phyloP scores from a whole-genome alignment of 164 flowering plant genomes.

The Liriodendron chinense region DNA sequence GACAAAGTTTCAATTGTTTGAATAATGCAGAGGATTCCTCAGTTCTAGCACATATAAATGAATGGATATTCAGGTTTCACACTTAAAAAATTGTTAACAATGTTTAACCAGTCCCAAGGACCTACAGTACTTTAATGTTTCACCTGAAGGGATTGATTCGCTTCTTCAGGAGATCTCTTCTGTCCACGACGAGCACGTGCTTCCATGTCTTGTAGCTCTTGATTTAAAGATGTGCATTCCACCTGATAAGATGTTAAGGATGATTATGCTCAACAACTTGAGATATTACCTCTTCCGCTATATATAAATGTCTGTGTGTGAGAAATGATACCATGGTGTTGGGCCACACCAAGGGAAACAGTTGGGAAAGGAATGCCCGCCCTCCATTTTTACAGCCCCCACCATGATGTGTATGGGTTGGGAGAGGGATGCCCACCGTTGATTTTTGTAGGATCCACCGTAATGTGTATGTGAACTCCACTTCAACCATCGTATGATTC shows the following conservation, averaged over 20 bases:
- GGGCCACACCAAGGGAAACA: too few species aligned
- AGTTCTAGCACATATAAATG: not conserved
- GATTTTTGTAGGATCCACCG: too few species aligned
- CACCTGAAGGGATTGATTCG: conserved; percentile 91
- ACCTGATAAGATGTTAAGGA: conserved; percentile 43
- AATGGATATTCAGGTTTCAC: not conserved
- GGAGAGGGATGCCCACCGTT: too few species aligned
- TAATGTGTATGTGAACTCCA: too few species aligned
- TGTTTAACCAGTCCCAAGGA: not conserved
- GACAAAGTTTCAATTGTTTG: not conserved
- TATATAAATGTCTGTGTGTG: not conserved
- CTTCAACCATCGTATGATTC: too few species aligned
- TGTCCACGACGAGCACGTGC: conserved; percentile 78
- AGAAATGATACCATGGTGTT: not conserved
- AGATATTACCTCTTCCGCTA: not conserved
- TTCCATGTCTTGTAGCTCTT: conserved; percentile 97
- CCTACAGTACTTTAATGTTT: too few species aligned
- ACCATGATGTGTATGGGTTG: too few species aligned
- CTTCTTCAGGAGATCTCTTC: conserved; percentile 86
- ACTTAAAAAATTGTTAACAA: not conserved
- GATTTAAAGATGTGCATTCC: conserved; percentile 84
- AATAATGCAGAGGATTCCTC: not conserved
- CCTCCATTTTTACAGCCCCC: too few species aligned
- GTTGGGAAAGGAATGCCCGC: too few species aligned
- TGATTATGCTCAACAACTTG: conserved; percentile 6